Percentiles rank a stretch among this genome's conserved stretches.
Evolutionary conservation across 179 eudicot genomes (phyloP).

Genomic region (Gypsophila paniculata): DNA sequence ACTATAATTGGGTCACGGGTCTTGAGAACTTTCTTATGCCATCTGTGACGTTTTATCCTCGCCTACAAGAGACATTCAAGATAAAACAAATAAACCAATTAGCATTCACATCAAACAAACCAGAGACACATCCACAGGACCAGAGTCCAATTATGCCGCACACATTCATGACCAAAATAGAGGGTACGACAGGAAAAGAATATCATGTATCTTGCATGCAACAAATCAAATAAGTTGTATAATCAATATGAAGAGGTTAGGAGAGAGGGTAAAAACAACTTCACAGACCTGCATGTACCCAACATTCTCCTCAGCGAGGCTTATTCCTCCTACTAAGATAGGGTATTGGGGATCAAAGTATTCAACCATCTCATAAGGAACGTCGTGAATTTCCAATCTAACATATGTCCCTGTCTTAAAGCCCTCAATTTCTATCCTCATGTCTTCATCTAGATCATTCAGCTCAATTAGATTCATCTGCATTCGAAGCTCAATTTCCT

Average conservation of each 20-base stretch:
- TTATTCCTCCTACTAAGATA: conserved; percentile 86
- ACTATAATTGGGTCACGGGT: conserved; percentile 84
- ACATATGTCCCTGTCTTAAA: conserved; percentile 79
- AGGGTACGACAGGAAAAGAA: background rate
- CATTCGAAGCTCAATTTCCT: conserved; percentile 76
- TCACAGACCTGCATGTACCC: conserved; percentile 93
- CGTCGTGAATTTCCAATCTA: conserved; percentile 78
- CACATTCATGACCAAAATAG: background rate
- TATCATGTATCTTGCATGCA: background rate
- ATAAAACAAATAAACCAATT: background rate
- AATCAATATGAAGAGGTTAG: background rate
- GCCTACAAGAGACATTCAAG: conserved; percentile 41
- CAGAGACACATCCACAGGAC: background rate
- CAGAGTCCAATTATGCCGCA: background rate
- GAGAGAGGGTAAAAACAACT: background rate
- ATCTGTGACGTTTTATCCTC: conserved; percentile 82
- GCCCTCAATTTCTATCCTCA: conserved; percentile 81
- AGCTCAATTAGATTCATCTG: conserved; percentile 85
- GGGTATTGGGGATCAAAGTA: conserved; percentile 93
- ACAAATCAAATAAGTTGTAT: background rate
- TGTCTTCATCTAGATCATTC: conserved; percentile 77
- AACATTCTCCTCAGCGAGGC: conserved; percentile 86
- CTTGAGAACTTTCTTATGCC: conserved; percentile 94
- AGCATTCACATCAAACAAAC: background rate
- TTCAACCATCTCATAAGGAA: conserved; percentile 94